Evolutionary conservation across 176 grass and related monocot genomes (phyloP).

Genomic region (Olyra latifolia): DNA sequence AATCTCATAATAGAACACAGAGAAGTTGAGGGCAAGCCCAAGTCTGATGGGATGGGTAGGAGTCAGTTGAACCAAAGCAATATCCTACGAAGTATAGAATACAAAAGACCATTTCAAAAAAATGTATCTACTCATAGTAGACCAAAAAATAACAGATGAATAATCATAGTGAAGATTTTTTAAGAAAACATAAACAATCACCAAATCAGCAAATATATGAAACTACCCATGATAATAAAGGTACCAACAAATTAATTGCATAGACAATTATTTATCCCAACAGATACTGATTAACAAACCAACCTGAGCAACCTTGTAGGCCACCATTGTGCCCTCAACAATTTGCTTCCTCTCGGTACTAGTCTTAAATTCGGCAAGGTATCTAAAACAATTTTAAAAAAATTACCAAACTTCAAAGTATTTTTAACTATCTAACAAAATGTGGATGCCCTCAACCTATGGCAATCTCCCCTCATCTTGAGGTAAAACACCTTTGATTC

Average conservation of each 20-base stretch:
- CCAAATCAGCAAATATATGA: background rate
- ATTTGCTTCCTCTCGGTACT: background rate
- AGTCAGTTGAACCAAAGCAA: background rate
- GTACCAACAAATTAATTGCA: background rate
- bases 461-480: background rate
- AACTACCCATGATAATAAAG: background rate
- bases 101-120: background rate
- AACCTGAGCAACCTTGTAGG: background rate
- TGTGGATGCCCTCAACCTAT: background rate
- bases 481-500: background rate
- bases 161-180: background rate
- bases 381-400: background rate
- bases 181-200: background rate
- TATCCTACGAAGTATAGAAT: background rate
- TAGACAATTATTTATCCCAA: background rate
- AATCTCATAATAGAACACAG: background rate
- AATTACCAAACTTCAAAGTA: background rate
- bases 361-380: background rate
- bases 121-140: background rate
- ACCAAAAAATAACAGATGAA: background rate
- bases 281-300: background rate
- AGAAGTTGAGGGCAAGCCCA: background rate
- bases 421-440: background rate
- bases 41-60: background rate
- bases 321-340: background rate